Evolutionary conservation across 495 filamentous ascomycete genomes (phyloP).

Genomic region (Penicillium simplicissimum): DNA sequence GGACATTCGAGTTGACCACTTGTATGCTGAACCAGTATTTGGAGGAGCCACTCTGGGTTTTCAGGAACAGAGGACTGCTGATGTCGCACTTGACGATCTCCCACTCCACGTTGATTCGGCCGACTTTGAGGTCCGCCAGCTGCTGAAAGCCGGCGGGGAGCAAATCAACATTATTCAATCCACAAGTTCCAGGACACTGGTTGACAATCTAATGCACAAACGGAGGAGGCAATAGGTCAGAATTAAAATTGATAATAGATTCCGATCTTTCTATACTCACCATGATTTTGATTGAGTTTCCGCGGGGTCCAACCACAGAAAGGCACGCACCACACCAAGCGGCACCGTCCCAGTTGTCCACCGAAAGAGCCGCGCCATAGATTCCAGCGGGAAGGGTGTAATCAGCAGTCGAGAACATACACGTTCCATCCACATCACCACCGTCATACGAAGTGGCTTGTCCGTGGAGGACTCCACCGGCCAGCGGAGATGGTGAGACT

Average conservation of each 20-base stretch:
- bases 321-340: neutral
- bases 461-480: neutral
- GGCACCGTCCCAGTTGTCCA: neutral
- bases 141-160: neutral
- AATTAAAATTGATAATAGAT: neutral
- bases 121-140: neutral
- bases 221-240: neutral
- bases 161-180: neutral
- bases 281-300: neutral
- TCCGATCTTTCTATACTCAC: neutral
- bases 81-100: neutral
- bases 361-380: neutral
- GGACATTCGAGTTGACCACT: neutral
- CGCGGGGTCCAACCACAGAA: neutral
- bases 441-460: neutral
- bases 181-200: neutral
- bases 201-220: neutral
- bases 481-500: neutral
- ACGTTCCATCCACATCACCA: neutral
- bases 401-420: neutral
- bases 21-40: neutral
- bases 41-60: neutral
- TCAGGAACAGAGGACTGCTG: neutral
- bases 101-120: neutral
- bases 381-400: neutral